Conservation (phyloP, 1,139 yeast species). For the Debaryomyces psychrophilus region DNA sequence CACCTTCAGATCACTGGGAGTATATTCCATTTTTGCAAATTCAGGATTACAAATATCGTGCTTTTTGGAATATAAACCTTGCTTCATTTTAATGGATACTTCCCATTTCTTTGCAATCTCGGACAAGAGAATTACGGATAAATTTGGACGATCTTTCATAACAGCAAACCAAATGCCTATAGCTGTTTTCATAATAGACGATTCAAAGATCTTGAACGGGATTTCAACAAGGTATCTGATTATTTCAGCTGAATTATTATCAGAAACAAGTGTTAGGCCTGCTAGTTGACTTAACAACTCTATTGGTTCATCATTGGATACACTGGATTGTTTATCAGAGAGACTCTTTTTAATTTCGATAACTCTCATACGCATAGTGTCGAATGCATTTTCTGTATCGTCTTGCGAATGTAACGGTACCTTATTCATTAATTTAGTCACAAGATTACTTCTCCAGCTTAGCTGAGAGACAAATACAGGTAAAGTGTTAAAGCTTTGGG, state of each 20-base stretch:
- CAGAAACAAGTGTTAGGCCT: slow-evolving; percentile 51
- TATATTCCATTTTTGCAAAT: slow-evolving; percentile 79
- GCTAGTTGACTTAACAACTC: slow-evolving; percentile 52
- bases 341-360: slow-evolving; percentile 18
- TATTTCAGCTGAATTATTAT: slow-evolving; percentile 52
- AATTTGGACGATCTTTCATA: slow-evolving; percentile 62
- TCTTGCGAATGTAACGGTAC: slow-evolving; percentile 36
- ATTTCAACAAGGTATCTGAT: slow-evolving; percentile 63
- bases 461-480: slow-evolving; percentile 80
- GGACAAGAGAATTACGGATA: slow-evolving; percentile 64
- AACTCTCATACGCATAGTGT: slow-evolving; percentile 22
- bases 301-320: slow-evolving; percentile 36
- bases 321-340: slow-evolving; percentile 16
- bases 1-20: slow-evolving; percentile 74
- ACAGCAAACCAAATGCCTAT: slow-evolving; percentile 81
- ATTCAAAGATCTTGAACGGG: slow-evolving; percentile 70
- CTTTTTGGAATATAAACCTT: slow-evolving; percentile 68
- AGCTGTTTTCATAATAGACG: slow-evolving; percentile 65
- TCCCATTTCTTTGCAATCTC: slow-evolving; percentile 76
- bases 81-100: slow-evolving; percentile 55
- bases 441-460: slow-evolving; percentile 66
- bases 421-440: slow-evolving; percentile 42
- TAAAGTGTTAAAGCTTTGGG: slow-evolving; percentile 54
- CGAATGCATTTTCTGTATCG: slow-evolving; percentile 35
- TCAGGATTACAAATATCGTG: slow-evolving; percentile 67